phyloP scores from a whole-genome alignment of 129 eudicot genomes.

The Escallonia rubra region DNA sequence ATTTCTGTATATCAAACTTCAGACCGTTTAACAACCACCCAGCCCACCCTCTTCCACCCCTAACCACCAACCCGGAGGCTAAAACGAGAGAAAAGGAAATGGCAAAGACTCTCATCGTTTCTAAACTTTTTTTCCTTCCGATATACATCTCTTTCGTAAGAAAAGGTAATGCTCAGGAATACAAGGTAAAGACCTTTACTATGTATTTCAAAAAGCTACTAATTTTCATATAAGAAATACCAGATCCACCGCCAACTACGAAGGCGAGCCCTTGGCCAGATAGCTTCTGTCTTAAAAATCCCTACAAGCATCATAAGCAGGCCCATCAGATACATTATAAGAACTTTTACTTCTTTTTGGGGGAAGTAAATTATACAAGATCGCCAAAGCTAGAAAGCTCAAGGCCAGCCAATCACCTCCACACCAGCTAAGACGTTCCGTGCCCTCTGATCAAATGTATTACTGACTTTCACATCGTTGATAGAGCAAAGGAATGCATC shows the following conservation, averaged over 20 bases:
- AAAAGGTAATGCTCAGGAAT: no score
- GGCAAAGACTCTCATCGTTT: no score
- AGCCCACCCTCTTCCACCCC: no score
- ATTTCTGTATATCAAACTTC: no score
- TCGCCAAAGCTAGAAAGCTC: not conserved
- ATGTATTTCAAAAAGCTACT: not conserved
- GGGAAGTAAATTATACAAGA: not conserved
- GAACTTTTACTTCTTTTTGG: not conserved
- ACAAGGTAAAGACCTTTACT: not conserved
- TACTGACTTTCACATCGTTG: constrained; percentile 86
- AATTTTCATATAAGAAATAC: constrained; percentile 29
- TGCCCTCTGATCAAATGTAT: constrained; percentile 76
- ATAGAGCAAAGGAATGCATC: constrained; percentile 97
- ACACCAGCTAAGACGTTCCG: constrained; percentile 79
- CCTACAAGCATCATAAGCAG: constrained; percentile 41
- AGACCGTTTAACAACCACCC: no score
- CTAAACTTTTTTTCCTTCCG: no score
- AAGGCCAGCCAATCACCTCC: constrained; percentile 49
- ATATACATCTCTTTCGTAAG: no score
- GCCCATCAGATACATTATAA: constrained; percentile 3
- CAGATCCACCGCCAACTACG: constrained; percentile 93
- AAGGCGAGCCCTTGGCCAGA: constrained; percentile 97
- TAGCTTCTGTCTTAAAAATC: constrained; percentile 88
- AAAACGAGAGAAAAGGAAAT: no score
- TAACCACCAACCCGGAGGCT: no score